Evolutionary conservation across 345 rosid genomes (phyloP), one percentile per base, ranked within the genome.

Genomic region (Ceriops decandra): DNA sequence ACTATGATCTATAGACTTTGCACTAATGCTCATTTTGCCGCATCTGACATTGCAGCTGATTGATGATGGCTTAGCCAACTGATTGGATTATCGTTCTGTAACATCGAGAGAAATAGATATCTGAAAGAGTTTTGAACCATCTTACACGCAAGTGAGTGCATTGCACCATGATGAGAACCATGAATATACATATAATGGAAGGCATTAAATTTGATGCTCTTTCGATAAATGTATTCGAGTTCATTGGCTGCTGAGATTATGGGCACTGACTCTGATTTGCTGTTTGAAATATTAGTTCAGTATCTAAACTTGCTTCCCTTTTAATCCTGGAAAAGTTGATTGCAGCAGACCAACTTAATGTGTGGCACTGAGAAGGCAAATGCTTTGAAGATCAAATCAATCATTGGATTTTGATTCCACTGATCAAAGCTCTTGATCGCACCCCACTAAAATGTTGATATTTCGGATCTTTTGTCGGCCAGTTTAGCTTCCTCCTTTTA

Each of bases 331-430:
- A 52, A 65, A 61, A 61, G 74, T 63, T 38, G 58, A 47, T 56
- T 57, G 57, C 72, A 69, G 72, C 70, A 72, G 74, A 74, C 72
- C 67, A 80, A 53, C 69, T 57, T 72, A 74, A 63, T 72, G 82
- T 69, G 69, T 71, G 80, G 76, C 76, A 77, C 71, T 71, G 35
- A 69, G 80, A 84, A 64, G 64, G 73, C 76, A 80, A 56, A 72
- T 68, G 71, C 81, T 76, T 84, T 69, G 74, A 74, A 65, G 74
- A 75, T 32, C 7, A 32, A 32, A 33, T 74, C 83, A 89, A 85
- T 89, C 79, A 89, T 85, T 82, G 81, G 90, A 71, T 77, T 84
- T 84, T 66, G 89, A 89, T 87, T 83, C 88, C 79, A 77, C 62
- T 66, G 77, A 76, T 74, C 72, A 76, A 81, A 56, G 62, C 66